phyloP scores from a whole-genome alignment of 179 eudicot species.

The Beta macrorhiza region DNA sequence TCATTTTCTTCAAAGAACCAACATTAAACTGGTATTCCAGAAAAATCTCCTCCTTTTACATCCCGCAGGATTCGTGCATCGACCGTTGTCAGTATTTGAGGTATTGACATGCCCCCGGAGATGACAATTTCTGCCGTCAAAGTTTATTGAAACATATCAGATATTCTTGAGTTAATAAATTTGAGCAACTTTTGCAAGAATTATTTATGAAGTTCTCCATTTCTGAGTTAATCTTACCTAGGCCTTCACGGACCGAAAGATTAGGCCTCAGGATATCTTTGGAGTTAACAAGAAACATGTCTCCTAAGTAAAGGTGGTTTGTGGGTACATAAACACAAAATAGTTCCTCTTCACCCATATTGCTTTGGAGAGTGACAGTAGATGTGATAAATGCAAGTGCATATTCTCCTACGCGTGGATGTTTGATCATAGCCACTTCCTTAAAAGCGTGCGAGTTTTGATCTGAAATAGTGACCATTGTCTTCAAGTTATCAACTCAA shows the following conservation, averaged over 20 bases:
- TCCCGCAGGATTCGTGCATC: slow-evolving; percentile 39
- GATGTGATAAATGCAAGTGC: slow-evolving; percentile 76
- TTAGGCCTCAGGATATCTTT: slow-evolving; percentile 70
- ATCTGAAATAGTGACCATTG: slow-evolving; percentile 39
- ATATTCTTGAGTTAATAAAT: neutral
- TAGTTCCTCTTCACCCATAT: slow-evolving; percentile 58
- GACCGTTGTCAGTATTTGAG: slow-evolving; percentile 52
- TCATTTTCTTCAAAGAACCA: neutral
- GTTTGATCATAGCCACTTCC: slow-evolving; percentile 73
- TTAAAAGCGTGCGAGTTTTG: slow-evolving; percentile 67
- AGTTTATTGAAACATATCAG: neutral
- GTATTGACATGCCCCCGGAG: slow-evolving; percentile 77
- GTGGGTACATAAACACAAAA: slow-evolving; percentile 69
- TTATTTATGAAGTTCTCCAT: too few species aligned
- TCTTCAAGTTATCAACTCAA: neutral
- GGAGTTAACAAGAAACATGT: slow-evolving; percentile 57
- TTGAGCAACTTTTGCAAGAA: neutral
- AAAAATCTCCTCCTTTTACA: slow-evolving; percentile 37
- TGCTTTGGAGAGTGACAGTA: slow-evolving; percentile 42
- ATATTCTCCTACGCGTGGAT: slow-evolving; percentile 71
- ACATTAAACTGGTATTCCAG: slow-evolving; percentile 34
- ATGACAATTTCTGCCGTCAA: slow-evolving; percentile 38
- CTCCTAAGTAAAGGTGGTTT: slow-evolving; percentile 75
- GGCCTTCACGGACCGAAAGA: slow-evolving; percentile 75
- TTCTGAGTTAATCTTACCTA: slow-evolving; percentile 36